Evolutionary conservation across 1,284 basidiomycete species (phyloP), one percentile per base, ranked within the genome.

Genomic region (Irpex lacteus): DNA sequence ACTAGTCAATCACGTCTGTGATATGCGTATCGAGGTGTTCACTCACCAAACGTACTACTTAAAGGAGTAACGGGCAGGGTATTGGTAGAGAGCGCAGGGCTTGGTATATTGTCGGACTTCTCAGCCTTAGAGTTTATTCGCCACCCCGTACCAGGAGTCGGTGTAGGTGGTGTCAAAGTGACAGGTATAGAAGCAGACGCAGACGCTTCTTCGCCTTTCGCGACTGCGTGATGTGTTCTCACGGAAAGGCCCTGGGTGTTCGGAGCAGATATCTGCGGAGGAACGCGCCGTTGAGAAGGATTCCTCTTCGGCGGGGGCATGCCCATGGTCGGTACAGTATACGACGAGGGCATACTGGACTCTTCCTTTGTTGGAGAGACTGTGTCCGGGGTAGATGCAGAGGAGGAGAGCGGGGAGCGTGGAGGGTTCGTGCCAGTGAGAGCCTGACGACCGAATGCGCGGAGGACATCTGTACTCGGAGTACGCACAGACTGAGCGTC

Each of bases 401-500:
- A 26, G 36, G 54, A 49, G n/a, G 36, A 9, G n/a, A 34, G 21
- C 8, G 60, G 59, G n/a, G 61, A 62, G 7, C 32, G 18, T 9
- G 55, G 40, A 26, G 54, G 36, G 18, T 15, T n/a, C 15, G 21
- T 26, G 21, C 21, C 21, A 26, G 55, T 15, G 32, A 36, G 36
- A 2, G 54, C 64, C 38, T 65, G 64, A 15, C 64, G 66, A 52
- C 70, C 68, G 66, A 75, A 74, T 2, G 71, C 69, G 5, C 72
- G 69, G 8, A 75, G 66, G 26, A 73, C 65, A 56, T 75, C 73
- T 38, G 70, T 70, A 63, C 73, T 74, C 0, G 74, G 73, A 4
- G 70, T 69, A n/a, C 73, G 71, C 9, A 74, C 70, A 18, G 72
- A 74, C 54, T 73, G 69, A 0, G 71, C 74, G 52, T 74, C 73